Conservation (phyloP, 257 asterid genomes). For the Hygrophila difformis region DNA sequence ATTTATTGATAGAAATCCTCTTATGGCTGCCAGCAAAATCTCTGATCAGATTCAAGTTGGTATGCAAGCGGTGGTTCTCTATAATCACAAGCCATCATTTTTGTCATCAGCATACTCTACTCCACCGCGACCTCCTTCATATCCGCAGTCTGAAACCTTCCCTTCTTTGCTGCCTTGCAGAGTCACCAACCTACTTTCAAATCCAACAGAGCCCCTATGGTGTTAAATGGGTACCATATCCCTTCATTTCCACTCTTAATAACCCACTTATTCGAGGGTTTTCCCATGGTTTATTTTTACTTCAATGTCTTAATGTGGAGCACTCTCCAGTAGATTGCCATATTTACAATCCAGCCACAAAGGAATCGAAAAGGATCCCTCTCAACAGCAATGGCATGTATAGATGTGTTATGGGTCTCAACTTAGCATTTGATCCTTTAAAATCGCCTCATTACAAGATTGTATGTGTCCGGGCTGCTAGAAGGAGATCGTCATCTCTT, state of each 20-base stretch:
- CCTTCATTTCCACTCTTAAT: conserved; percentile 9
- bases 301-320: conserved; percentile 11
- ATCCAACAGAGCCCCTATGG: conserved; percentile 7
- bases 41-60: conserved; percentile 30
- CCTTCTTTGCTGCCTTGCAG: conserved; percentile 19
- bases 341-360: conserved; percentile 32
- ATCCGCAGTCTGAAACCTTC: conserved; percentile 13
- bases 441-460: conserved; percentile 24
- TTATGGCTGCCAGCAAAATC: conserved; percentile 26
- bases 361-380: conserved; percentile 16
- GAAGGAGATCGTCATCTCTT: conserved; percentile 8
- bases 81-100: conserved; percentile 25
- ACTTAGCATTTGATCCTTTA: conserved; percentile 23
- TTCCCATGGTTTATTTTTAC: conserved; percentile 32
- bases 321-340: conserved; percentile 12
- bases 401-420: conserved; percentile 17
- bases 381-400: conserved; percentile 1
- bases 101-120: conserved; percentile 22
- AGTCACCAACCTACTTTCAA: conserved; percentile 11
- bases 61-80: conserved; percentile 24
- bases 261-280: conserved; percentile 21
- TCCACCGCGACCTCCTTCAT: conserved; percentile 10
- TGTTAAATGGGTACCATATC: conserved; percentile 16
- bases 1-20: conserved; percentile 23
- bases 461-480: conserved; percentile 17